phyloP scores from a whole-genome alignment of 805 yeast species.

The Yarrowia sp. region DNA sequence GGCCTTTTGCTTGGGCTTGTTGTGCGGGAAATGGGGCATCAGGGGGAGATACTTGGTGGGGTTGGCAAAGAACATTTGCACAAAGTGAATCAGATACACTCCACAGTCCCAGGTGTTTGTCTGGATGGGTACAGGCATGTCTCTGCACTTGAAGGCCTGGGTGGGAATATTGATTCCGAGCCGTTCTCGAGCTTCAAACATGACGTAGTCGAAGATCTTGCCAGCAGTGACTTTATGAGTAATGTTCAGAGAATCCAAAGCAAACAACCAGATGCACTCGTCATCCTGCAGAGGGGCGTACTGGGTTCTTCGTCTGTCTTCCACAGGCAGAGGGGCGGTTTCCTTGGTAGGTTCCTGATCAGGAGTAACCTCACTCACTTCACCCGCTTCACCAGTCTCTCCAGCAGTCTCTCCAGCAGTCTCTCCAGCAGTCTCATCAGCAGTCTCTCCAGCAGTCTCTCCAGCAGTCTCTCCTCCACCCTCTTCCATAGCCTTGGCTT shows the following conservation, averaged over 20 bases:
- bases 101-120: conserved; percentile 95
- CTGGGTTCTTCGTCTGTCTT: background rate
- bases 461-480: too few species aligned
- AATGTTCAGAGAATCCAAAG: conserved; percentile 75
- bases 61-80: conserved; percentile 47
- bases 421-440: too few species aligned
- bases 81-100: conserved; percentile 74
- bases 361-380: too few species aligned
- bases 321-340: background rate
- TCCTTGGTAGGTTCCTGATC: background rate
- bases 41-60: conserved; percentile 45
- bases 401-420: too few species aligned
- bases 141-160: conserved; percentile 56
- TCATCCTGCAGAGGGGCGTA: conserved; percentile 11
- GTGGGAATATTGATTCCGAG: conserved; percentile 57
- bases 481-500: background rate
- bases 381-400: too few species aligned
- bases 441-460: too few species aligned
- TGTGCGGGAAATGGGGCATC: conserved; percentile 38
- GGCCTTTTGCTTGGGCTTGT: conserved; percentile 14
- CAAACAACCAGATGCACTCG: conserved; percentile 50
- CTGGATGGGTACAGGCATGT: conserved; percentile 77
- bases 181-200: conserved; percentile 64
- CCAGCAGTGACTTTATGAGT: conserved; percentile 38
- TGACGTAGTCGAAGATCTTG: conserved; percentile 46